These are phyloP conservation scores for Neolentinus lepideus DNA, from an alignment of 1,284 basidiomycete genomes.

Conservation along the genomic window DNA sequence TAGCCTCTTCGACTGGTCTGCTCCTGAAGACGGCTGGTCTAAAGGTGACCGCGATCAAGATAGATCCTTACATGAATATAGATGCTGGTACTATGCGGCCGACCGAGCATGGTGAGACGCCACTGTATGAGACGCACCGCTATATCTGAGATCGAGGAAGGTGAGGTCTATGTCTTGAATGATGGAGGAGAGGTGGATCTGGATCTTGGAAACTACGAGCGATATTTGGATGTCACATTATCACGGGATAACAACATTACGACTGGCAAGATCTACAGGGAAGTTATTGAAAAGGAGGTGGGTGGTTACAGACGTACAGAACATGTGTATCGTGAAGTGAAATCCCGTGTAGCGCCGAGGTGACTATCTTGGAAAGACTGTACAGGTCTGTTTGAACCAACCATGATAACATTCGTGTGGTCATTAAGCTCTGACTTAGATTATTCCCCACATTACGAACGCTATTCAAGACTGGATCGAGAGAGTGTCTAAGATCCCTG, in stretches of 20 bases:
- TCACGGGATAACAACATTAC: conserved; percentile 97
- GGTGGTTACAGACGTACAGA: conserved; percentile 19
- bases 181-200: conserved; percentile 98
- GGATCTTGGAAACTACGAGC: conserved; percentile 97
- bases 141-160: conserved; percentile 32
- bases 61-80: conserved; percentile 99
- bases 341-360: conserved; percentile 65
- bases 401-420: not conserved
- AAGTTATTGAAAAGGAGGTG: conserved; percentile 98
- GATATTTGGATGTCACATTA: conserved; percentile 93
- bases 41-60: conserved; percentile 98
- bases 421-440: conserved; percentile 38
- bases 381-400: conserved; percentile 51
- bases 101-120: conserved; percentile 85
- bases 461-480: conserved; percentile 99
- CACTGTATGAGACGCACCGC: not conserved
- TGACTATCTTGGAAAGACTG: conserved; percentile 97
- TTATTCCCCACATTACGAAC: conserved; percentile 95
- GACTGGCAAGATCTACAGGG: conserved; percentile 95
- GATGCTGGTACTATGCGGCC: conserved; percentile 99
- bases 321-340: not conserved
- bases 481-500: conserved; percentile 88
- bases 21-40: conserved; percentile 93
- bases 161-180: conserved; percentile 97
- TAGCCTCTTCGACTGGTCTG: conserved; percentile 95